phyloP scores from a whole-genome alignment of 306 rosid genomes.

The Cicer judaicum region DNA sequence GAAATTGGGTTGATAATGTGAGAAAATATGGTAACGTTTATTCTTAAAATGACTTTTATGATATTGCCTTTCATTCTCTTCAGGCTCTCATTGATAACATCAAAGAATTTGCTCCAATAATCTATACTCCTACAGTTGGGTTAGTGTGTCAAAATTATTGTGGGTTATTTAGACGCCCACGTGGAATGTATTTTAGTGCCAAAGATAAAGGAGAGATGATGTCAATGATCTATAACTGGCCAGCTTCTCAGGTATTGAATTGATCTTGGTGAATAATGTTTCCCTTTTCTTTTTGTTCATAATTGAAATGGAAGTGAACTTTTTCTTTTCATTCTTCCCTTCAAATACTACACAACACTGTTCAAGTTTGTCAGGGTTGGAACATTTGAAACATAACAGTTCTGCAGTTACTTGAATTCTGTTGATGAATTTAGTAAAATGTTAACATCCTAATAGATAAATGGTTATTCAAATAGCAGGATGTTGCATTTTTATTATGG shows the following conservation, averaged over 20 bases:
- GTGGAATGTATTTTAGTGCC: constrained; percentile 99
- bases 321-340: constrained; percentile 1
- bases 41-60: constrained; percentile 29
- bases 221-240: constrained; percentile 99
- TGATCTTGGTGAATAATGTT: constrained; percentile 26
- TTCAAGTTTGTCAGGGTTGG: constrained; percentile 15
- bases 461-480: constrained; percentile 8
- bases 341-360: background rate
- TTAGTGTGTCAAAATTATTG: constrained; percentile 98
- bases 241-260: constrained; percentile 69
- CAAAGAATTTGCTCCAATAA: constrained; percentile 88
- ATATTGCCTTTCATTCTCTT: constrained; percentile 36
- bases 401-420: constrained; percentile 21
- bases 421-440: constrained; percentile 2
- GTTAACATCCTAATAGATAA: constrained; percentile 8
- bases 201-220: constrained; percentile 99
- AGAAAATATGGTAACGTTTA: constrained; percentile 24
- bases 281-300: constrained; percentile 21
- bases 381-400: constrained; percentile 25
- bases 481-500: constrained; percentile 12
- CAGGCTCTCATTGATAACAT: constrained; percentile 96
- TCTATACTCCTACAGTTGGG: constrained; percentile 98
- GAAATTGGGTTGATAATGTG: constrained; percentile 29
- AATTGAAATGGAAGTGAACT: constrained; percentile 3
- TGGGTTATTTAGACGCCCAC: constrained; percentile 92